phyloP scores from a whole-genome alignment of 306 rosid species.

The Prunus persica region Prunus_persica_NCBIv2 NC_034014.1:29557001-29557500 shows the following conservation, averaged over 20 bases:
- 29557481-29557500: too few species aligned
- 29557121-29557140: not conserved
- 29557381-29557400: conserved; percentile 71
- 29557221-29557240: conserved; percentile 3
- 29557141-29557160: not conserved
- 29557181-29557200: not conserved
- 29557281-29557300: conserved; percentile 46
- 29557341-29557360: conserved; percentile 58
- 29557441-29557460: too few species aligned
- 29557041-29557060: not conserved
- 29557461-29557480: too few species aligned
- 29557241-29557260: conserved; percentile 5
- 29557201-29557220: not conserved
- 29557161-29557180: not conserved
- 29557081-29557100: conserved; percentile 15
- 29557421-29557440: not conserved
- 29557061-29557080: not conserved
- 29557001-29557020: conserved; percentile 4
- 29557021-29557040: not conserved
- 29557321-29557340: conserved; percentile 69
- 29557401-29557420: not conserved
- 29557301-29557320: conserved; percentile 62
- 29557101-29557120: conserved; percentile 1
- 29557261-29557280: not conserved
- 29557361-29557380: conserved; percentile 66